Base-by-base conservation (phyloP, 768 basidiomycete genomes). In the Russula emetica region DNA sequence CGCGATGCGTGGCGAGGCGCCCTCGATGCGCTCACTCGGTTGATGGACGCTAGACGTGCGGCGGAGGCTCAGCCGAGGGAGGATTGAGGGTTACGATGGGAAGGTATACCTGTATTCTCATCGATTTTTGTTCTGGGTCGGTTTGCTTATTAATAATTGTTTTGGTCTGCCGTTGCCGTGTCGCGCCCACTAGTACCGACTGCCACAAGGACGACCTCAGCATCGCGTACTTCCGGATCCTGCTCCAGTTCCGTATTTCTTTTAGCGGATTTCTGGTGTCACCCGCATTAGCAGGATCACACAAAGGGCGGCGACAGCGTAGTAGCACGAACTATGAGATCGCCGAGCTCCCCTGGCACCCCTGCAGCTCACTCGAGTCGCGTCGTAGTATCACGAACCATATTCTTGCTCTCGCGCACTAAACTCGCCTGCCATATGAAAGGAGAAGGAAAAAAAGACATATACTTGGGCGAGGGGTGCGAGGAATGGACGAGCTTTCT, bases 1-100 rank as follows among this genome's bases (percentile, higher is more conserved):
- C 78, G 85, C 10, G 85, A 89, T 72, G 87, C 89, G 63, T 92
- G 90, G 90, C 80, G 82, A 55, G 85, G 85, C 18, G 85, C 91
- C 58, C 78, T 91, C 22, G 79, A 83, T 66, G 87, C 87, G 63
- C 80, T 92, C 49, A 78, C 75, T 56, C 44, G 47, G 26, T 30
- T 62, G 55, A 49, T 55, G 54, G 61, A 62, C 3, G 54, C 61
- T n/a, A 38, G n/a, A 14, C 61, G 47, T 20, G 45, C 45, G 24
- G 54, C 34, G 1, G 61, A n/a, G n/a, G 14, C 40, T 11, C 28
- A 30, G 38, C 26, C 36, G 32, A 26, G 3, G 22, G 60, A 61
- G 24, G 13, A 20, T 22, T 30, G 45, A 49, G 32, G 32, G 16
- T 34, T 30, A 24, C 2, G n/a, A 52, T 30, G 40, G 38, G 26